These are phyloP conservation scores for Exophiala xenobiotica DNA, from an alignment of 2,329 filamentous ascomycete genomes.

Conservation along the genomic window DNA sequence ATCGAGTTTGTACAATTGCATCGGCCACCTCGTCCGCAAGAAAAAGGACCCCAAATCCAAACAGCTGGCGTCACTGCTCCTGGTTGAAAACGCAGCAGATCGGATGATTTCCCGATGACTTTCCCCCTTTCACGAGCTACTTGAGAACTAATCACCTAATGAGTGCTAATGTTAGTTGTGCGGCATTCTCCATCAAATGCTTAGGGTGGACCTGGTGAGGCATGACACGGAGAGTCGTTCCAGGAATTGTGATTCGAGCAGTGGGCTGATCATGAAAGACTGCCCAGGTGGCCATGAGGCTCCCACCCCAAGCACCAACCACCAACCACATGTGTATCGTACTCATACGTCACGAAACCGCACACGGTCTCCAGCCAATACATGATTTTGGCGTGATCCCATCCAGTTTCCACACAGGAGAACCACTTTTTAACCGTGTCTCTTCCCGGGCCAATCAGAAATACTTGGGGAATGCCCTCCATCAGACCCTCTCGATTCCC, in stretches of 20 bases:
- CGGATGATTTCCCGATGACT: neutral
- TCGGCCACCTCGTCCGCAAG: neutral
- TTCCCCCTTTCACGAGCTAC: neutral
- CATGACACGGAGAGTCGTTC: neutral
- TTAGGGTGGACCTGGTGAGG: neutral
- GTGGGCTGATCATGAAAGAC: neutral
- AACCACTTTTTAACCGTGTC: too few relatives aligned
- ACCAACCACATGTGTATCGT: too few relatives aligned
- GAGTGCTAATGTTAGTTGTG: too few relatives aligned
- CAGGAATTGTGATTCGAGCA: neutral
- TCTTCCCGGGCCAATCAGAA: constrained; percentile 3
- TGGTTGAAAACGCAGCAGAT: neutral
- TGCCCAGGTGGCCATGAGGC: too few relatives aligned
- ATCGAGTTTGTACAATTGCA: neutral
- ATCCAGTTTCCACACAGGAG: neutral
- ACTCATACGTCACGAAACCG: constrained; percentile 6
- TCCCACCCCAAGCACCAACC: too few relatives aligned
- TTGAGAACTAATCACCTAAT: too few relatives aligned
- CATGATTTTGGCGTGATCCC: neutral
- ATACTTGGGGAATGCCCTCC: neutral
- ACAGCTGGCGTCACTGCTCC: neutral
- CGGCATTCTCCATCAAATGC: neutral
- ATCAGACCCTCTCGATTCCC: neutral
- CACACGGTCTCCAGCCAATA: constrained; percentile 3
- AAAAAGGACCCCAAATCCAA: neutral